Base-by-base conservation (phyloP, 1,284 basidiomycete genomes). In the Anthracocystis walkeri region DNA sequence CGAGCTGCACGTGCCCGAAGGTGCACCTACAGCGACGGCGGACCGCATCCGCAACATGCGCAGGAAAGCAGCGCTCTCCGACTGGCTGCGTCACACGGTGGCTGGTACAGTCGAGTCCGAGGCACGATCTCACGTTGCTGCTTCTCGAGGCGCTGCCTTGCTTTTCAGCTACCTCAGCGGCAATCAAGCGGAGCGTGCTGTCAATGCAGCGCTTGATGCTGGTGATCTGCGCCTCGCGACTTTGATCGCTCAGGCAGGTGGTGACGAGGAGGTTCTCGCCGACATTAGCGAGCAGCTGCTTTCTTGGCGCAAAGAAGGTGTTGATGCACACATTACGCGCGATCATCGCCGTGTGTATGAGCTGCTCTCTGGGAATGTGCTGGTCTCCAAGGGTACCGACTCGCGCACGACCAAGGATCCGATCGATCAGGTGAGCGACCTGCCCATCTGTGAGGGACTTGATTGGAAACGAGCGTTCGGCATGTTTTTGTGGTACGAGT, bases 401-500 rank as follows among this genome's bases (percentile, higher is more conserved):
- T 65, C 68, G 11, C 49, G 70, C 7, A 88, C 64, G 85, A 83
- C 83, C 16, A 87, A 84, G 87, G 91, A 77, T 86, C 87, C 66
- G 86, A 88, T 66, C 35, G 91, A 92, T 76, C 87, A 88, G 25
- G 89, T 89, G 78, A 85, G 88, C 2, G 91, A 93, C 62, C 86
- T 94, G 21, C 87, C 90, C 21, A 88, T 97, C n/a, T 88, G 91
- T n/a, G 88, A 90, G 58, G 92, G 90, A 0, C 87, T 98, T 56
- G 95, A 97, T 85, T 99, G 97, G 97, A 96, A 96, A 86, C 90
- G 95, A 16, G 91, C 92, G 0, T 93, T 99, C 80, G 97, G 94
- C 1, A 87, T 97, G 50, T 91, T 92, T 75, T 87, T 99, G 16
- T 99, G 97, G 97, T 97, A 92, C 85, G 91, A 90, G 1, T 89